Conservation (phyloP, 257 asterid species). For the Ocimum tenuiflorum region DNA sequence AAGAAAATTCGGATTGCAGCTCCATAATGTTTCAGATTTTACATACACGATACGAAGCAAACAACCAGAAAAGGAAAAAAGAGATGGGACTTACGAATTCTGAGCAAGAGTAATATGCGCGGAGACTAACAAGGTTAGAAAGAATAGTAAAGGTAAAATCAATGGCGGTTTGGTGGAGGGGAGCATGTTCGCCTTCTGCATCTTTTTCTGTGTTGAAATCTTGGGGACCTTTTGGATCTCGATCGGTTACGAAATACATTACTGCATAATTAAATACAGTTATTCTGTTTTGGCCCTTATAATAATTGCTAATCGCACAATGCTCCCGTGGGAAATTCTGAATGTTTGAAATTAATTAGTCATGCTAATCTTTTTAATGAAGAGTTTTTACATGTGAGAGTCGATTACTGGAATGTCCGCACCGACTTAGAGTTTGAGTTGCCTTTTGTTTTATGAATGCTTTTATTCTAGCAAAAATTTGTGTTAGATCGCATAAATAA, state of each 20-base stretch:
- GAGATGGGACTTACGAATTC: constrained; percentile 31
- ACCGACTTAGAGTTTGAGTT: no score
- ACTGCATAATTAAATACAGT: background rate
- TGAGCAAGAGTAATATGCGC: constrained; percentile 24
- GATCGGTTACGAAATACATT: constrained; percentile 11
- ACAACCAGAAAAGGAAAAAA: background rate
- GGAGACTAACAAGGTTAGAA: constrained; percentile 12
- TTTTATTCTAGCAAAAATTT: no score
- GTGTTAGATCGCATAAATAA: no score
- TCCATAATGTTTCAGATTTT: background rate
- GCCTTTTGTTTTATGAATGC: no score
- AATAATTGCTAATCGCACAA: background rate
- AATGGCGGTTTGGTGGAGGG: constrained; percentile 20
- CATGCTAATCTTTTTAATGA: no score
- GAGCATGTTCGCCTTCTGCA: constrained; percentile 32
- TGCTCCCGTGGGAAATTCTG: background rate
- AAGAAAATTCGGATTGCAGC: constrained; percentile 9
- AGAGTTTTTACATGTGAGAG: no score
- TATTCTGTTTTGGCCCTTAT: constrained; percentile 12
- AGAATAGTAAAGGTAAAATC: constrained; percentile 17
- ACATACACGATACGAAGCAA: background rate
- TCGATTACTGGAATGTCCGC: no score
- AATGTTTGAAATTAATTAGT: no score
- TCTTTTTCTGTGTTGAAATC: constrained; percentile 12
- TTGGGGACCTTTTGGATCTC: constrained; percentile 21